These are phyloP conservation scores for Acanthamoeba healyi DNA, from an alignment of 208 protist species.

Conservation along the genomic window DNA sequence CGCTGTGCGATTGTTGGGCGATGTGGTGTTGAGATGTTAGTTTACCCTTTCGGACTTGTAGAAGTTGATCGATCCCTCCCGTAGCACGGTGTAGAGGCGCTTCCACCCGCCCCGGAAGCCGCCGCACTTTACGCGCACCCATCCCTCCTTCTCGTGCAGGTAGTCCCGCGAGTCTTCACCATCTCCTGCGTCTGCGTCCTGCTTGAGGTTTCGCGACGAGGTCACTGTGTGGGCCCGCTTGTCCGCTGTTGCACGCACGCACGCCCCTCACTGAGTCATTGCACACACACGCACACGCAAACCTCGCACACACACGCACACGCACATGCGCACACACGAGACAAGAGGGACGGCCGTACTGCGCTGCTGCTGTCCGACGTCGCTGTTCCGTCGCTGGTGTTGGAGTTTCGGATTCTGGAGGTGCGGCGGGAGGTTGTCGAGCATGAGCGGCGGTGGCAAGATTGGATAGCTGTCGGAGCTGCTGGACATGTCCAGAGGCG, in stretches of 20 bases:
- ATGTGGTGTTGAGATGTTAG: background rate
- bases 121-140: conserved; percentile 60
- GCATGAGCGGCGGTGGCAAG: background rate
- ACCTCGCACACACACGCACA: no score
- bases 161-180: background rate
- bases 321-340: no score
- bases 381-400: conserved; percentile 7
- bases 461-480: background rate
- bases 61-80: conserved; percentile 30
- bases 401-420: background rate
- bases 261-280: no score
- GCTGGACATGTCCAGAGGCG: background rate
- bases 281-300: no score
- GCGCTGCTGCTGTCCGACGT: background rate
- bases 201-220: background rate
- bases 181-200: background rate
- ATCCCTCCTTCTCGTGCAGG: conserved; percentile 57
- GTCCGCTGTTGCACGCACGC: no score
- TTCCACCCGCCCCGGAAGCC: conserved; percentile 49
- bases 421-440: background rate
- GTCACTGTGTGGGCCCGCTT: background rate
- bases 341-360: background rate
- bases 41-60: conserved; percentile 68
- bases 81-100: conserved; percentile 20
- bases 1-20: no score